Conservation (phyloP, 352 stramenopile species). For the Paralagenidium karlingii region DNA sequence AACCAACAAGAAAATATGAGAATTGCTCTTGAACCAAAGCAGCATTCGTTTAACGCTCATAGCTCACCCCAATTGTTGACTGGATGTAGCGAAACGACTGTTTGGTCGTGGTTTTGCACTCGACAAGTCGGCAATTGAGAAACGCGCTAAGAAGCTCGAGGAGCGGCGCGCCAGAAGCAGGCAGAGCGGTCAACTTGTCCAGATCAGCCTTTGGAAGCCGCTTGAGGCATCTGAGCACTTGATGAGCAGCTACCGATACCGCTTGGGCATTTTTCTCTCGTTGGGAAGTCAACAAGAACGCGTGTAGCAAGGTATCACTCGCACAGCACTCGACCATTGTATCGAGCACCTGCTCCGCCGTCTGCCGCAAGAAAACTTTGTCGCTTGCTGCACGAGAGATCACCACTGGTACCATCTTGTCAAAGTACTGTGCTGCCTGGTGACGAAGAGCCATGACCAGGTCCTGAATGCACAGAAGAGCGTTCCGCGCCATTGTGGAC, state of each 20-base stretch:
- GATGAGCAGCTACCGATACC: slow-evolving; percentile 11
- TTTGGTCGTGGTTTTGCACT: slow-evolving; percentile 45
- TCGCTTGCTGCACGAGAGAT: slow-evolving; percentile 39
- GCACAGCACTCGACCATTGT: slow-evolving; percentile 13
- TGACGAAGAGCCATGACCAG: slow-evolving; percentile 19
- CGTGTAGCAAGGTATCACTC: slow-evolving; percentile 16
- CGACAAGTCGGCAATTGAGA: slow-evolving; percentile 54
- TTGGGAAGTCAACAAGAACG: slow-evolving; percentile 14
- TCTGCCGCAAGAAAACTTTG: slow-evolving; percentile 64
- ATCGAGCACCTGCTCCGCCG: slow-evolving; percentile 29
- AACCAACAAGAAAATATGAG: not conserved
- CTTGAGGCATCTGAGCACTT: not conserved
- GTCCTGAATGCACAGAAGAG: slow-evolving; percentile 52
- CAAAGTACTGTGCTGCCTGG: slow-evolving; percentile 16
- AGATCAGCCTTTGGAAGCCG: not conserved
- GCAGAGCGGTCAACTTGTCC: not conserved
- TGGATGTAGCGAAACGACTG: slow-evolving; percentile 33
- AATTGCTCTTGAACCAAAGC: not conserved
- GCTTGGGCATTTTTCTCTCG: slow-evolving; percentile 34
- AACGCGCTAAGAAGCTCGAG: slow-evolving; percentile 39
- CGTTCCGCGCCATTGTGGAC: slow-evolving; percentile 50
- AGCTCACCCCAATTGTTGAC: slow-evolving; percentile 30
- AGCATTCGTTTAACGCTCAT: too few species aligned
- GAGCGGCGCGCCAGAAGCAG: slow-evolving; percentile 13
- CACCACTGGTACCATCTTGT: slow-evolving; percentile 33